phyloP scores from a whole-genome alignment of 441 rosid species.

The Adansonia rubrostipa region DNA sequence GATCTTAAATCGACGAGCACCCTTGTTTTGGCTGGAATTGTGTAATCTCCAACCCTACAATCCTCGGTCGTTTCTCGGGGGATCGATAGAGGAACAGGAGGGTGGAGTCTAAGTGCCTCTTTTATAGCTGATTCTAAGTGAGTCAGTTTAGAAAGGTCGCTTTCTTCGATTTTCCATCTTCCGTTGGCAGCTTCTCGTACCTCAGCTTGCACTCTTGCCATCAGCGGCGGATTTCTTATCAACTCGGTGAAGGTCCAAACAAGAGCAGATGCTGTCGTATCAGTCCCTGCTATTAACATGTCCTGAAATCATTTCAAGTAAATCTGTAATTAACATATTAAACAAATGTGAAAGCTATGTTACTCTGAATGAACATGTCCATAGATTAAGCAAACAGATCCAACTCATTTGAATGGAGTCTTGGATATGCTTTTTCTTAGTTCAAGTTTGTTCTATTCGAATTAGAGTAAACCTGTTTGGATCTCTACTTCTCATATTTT shows the following conservation, averaged over 20 bases:
- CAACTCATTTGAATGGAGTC: too few species aligned
- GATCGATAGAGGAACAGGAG: constrained; percentile 24
- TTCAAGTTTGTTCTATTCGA: too few species aligned
- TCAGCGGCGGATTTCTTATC: constrained; percentile 28
- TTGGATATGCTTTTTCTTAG: too few species aligned
- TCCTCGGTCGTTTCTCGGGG: constrained; percentile 32
- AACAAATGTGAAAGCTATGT: background rate
- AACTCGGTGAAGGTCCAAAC: constrained; percentile 39
- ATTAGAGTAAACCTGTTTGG: too few species aligned
- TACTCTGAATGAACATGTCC: too few species aligned
- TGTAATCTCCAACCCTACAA: constrained; percentile 21
- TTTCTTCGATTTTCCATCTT: constrained; percentile 33
- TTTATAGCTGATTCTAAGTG: constrained; percentile 27
- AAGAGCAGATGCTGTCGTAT: constrained; percentile 29
- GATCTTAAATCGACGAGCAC: constrained; percentile 25
- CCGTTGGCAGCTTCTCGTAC: constrained; percentile 29
- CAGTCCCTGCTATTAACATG: constrained; percentile 37
- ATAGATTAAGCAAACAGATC: too few species aligned
- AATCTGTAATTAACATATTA: background rate
- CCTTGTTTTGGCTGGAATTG: constrained; percentile 31
- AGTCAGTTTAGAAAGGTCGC: constrained; percentile 25
- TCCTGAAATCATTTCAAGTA: constrained; percentile 24
- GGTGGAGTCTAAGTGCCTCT: constrained; percentile 31
- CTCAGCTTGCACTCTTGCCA: constrained; percentile 34
- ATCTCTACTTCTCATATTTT: too few species aligned